Percentiles rank a stretch among this genome's conserved stretches.
These are phyloP conservation scores for Cordyceps militaris DNA, from an alignment of 2,329 filamentous ascomycete species.

Conservation along the genomic window DNA sequence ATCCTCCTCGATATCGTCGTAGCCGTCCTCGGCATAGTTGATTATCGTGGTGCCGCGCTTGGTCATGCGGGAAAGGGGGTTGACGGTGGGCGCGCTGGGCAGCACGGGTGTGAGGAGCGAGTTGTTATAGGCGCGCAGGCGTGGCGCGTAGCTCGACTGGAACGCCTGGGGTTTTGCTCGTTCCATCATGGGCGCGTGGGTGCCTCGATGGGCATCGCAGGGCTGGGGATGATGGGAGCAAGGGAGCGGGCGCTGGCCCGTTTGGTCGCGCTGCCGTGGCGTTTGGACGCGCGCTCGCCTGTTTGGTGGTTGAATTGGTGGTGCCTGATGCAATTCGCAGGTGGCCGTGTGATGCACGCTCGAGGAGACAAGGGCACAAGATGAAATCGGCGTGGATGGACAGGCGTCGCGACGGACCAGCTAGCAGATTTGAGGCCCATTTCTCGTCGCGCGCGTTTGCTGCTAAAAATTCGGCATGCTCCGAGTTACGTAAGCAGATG, in stretches of 20 bases:
- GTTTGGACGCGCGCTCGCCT: background rate
- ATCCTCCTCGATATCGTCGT: constrained; percentile 69
- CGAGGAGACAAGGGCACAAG: background rate
- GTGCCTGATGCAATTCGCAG: background rate
- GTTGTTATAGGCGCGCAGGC: constrained; percentile 85
- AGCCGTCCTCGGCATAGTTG: constrained; percentile 96
- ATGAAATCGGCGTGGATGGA: constrained; percentile 9
- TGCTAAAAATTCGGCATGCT: constrained; percentile 18
- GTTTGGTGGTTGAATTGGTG: background rate
- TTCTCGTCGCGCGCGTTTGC: constrained; percentile 25
- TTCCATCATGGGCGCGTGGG: constrained; percentile 36
- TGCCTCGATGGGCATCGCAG: constrained; percentile 5
- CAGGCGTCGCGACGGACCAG: constrained; percentile 11
- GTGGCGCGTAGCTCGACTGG: constrained; percentile 84
- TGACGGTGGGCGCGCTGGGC: constrained; percentile 57
- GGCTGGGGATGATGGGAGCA: background rate
- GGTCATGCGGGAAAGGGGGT: constrained; percentile 72
- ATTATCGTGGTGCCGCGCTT: constrained; percentile 95
- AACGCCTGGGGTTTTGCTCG: constrained; percentile 69
- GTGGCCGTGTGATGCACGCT: constrained; percentile 3
- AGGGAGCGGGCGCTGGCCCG: background rate
- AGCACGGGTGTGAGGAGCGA: constrained; percentile 81
- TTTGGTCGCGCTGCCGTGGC: background rate
- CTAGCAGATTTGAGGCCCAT: constrained; percentile 17
- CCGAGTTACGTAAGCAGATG: constrained; percentile 22